A percentile compares a stretch with the other conserved stretches of the same genome.
Conservation (phyloP, 805 yeast genomes). For the Priceomyces melissophilus region DNA sequence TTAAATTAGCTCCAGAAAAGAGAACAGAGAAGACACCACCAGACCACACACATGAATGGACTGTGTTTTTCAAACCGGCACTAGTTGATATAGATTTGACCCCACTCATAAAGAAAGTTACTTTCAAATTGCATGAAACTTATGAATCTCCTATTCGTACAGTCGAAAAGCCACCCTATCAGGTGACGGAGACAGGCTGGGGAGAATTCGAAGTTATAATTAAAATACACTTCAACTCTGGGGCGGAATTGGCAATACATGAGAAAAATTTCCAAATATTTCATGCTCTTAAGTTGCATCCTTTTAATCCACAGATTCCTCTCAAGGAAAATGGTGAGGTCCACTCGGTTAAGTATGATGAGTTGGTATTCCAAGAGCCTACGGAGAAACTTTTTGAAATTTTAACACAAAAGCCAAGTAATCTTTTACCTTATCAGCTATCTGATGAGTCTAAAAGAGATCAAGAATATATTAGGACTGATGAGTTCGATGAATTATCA, state of each 20-base stretch:
- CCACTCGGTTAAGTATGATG: slow-evolving; percentile 65
- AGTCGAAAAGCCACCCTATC: slow-evolving; percentile 87
- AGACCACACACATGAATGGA: slow-evolving; percentile 96
- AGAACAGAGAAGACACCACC: slow-evolving; percentile 49
- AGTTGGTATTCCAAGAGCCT: slow-evolving; percentile 92
- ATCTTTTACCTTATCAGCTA: slow-evolving; percentile 40
- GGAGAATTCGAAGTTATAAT: slow-evolving; percentile 95
- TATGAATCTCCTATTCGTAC: slow-evolving; percentile 84
- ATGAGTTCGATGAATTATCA: slow-evolving; percentile 40
- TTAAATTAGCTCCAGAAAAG: slow-evolving; percentile 34
- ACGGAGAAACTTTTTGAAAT: slow-evolving; percentile 83
- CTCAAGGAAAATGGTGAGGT: slow-evolving; percentile 41
- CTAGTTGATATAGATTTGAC: slow-evolving; percentile 68
- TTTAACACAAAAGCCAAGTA: slow-evolving; percentile 68
- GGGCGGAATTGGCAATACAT: slow-evolving; percentile 55
- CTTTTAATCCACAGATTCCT: slow-evolving; percentile 54
- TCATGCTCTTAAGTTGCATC: slow-evolving; percentile 90
- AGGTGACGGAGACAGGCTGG: slow-evolving; percentile 98
- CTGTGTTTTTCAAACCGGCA: slow-evolving; percentile 82
- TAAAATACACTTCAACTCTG: slow-evolving; percentile 81
- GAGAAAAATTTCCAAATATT: slow-evolving; percentile 84
- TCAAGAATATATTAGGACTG: slow-evolving; percentile 38
- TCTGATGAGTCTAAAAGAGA: slow-evolving; percentile 30
- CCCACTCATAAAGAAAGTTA: slow-evolving; percentile 81
- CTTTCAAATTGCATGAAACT: slow-evolving; percentile 93